Evolutionary conservation across 2,329 filamentous ascomycete genomes (phyloP).

Genomic region (Graphilbum fragrans): DNA sequence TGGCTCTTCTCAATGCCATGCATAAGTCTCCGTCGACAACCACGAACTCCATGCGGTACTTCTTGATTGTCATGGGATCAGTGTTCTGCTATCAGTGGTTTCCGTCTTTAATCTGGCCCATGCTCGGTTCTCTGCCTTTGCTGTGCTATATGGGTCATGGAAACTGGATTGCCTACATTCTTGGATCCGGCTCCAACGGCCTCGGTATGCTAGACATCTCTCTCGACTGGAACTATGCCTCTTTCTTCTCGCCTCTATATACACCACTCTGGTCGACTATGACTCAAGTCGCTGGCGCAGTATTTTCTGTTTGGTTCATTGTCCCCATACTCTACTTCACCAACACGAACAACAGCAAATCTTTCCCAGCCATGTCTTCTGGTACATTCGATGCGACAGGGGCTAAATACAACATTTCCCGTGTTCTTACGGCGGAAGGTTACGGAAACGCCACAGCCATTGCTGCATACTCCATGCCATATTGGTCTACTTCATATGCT

Average conservation of each 20-base stretch:
- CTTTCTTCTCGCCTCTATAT: constrained; percentile 21
- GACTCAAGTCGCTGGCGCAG: constrained; percentile 21
- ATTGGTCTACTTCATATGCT: constrained; percentile 25
- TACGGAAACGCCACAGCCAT: constrained; percentile 23
- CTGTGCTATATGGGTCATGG: constrained; percentile 19
- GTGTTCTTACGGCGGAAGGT: constrained; percentile 25
- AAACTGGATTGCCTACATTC: constrained; percentile 17
- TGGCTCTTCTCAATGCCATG: constrained; percentile 19
- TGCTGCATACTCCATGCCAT: constrained; percentile 24
- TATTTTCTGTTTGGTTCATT: constrained; percentile 19
- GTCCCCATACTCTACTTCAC: constrained; percentile 27
- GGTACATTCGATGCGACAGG: constrained; percentile 15
- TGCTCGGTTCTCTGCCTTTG: constrained; percentile 12
- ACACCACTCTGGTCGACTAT: constrained; percentile 23
- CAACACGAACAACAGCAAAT: constrained; percentile 25
- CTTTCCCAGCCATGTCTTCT: constrained; percentile 27
- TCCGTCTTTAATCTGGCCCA: constrained; percentile 18
- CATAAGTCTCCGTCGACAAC: constrained; percentile 16
- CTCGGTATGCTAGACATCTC: constrained; percentile 26
- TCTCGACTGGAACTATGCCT: constrained; percentile 32
- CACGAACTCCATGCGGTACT: constrained; percentile 16
- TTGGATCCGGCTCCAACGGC: constrained; percentile 29
- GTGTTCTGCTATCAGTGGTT: constrained; percentile 20
- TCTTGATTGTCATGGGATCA: constrained; percentile 12
- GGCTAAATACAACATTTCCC: constrained; percentile 26